Base-by-base conservation (phyloP, 768 basidiomycete species). In the Leccinum fibrillosum region DNA sequence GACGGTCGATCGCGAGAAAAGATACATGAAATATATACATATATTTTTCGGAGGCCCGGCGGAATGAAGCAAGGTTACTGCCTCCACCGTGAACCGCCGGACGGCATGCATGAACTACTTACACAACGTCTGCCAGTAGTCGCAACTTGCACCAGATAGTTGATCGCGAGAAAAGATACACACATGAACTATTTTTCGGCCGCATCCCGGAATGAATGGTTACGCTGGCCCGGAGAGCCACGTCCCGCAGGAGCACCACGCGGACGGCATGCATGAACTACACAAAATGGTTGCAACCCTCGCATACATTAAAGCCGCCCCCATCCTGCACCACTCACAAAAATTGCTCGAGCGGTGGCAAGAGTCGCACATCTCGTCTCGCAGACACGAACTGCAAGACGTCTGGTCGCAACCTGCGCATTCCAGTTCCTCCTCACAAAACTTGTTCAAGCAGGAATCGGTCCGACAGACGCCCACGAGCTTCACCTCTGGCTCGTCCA, bases 391-490 rank as follows among this genome's bases (percentile, higher is more conserved):
- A 12, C 57, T 55, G 60, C 66, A 66, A 21, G 54, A 59, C 49
- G 44, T 30, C 30, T 49, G 48, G 30, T 12, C 21, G 50, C 66
- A 68, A 10, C 64, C 59, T 28, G 25, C 52, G 48, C 66, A 67
- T 9, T 53, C 55, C 15, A 52, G 11, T 5, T n/a, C 28, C 28
- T 28, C 28, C 28, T 30, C 9, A 30, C 28, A 30, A 30, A 30
- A 30, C 28, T 30, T 30, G 0, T 10, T 30, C 28, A 30, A 30
- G 28, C 28, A 30, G 9, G 28, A 30, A 30, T 30, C 28, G 28
- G 28, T 3, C 28, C 0, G 9, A 30, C 28, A 30, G 28, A 30
- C 28, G 28, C 9, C 9, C 2, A 30, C 9, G 9, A 30, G 28
- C 28, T 30, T 30, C 28, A 30, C 28, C 28, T 30, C 28, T 9